These are phyloP conservation scores for Porogramme epimiltina DNA, from an alignment of 1,284 basidiomycete genomes.

Conservation along the genomic window DNA sequence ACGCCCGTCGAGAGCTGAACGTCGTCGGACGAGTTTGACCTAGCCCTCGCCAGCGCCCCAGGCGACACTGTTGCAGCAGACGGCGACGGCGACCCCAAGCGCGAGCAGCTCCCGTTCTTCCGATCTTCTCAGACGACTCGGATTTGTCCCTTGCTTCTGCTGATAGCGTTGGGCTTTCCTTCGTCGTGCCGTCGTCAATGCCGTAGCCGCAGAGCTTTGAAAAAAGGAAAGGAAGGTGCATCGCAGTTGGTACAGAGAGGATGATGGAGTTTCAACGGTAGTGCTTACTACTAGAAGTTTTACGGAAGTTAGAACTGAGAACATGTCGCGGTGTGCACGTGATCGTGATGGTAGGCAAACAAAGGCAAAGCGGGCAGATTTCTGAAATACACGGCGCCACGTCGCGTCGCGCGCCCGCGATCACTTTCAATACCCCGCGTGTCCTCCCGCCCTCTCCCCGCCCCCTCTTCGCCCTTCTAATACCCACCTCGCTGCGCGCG, in stretches of 20 bases:
- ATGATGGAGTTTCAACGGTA: too few relatives aligned
- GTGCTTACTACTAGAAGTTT: too few relatives aligned
- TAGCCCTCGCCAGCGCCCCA: slow-evolving; percentile 40
- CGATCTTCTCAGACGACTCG: slow-evolving; percentile 34
- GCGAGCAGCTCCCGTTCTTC: too few relatives aligned
- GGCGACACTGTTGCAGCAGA: slow-evolving; percentile 32
- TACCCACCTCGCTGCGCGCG: neutral
- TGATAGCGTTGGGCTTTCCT: slow-evolving; percentile 38
- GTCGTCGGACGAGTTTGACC: slow-evolving; percentile 55
- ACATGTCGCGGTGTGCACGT: slow-evolving; percentile 15
- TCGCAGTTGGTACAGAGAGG: too few relatives aligned
- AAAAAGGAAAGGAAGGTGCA: too few relatives aligned
- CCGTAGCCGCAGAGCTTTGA: slow-evolving; percentile 24
- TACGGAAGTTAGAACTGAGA: too few relatives aligned
- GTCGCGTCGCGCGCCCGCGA: slow-evolving; percentile 22
- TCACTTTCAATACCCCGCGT: slow-evolving; percentile 1
- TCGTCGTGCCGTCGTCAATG: slow-evolving; percentile 20
- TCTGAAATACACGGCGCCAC: slow-evolving; percentile 15
- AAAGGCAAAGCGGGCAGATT: slow-evolving; percentile 16
- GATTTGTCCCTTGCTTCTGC: slow-evolving; percentile 44
- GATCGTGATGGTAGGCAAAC: slow-evolving; percentile 17
- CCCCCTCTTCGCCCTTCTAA: neutral
- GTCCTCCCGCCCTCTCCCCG: neutral
- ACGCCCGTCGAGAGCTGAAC: slow-evolving; percentile 88
- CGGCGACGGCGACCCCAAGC: slow-evolving; percentile 40